phyloP scores from a whole-genome alignment of 352 stramenopile genomes.

The Thalassiosira hispida region DNA sequence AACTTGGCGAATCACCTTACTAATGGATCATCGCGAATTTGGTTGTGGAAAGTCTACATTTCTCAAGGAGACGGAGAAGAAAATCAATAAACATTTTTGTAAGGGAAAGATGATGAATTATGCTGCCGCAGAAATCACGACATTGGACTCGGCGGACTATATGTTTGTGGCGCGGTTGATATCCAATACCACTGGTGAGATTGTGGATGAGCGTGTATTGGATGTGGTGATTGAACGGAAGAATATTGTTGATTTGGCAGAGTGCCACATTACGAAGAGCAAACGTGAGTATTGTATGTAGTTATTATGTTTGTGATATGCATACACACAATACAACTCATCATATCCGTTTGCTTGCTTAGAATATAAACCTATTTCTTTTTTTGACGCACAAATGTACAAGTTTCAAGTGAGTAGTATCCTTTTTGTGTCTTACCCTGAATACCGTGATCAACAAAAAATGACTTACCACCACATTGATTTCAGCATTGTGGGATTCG shows the following conservation, averaged over 20 bases:
- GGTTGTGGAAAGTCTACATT: constrained; percentile 28
- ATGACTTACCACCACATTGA: background rate
- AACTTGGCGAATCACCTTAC: constrained; percentile 28
- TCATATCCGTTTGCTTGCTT: background rate
- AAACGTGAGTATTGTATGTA: constrained; percentile 17
- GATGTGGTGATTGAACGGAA: constrained; percentile 43
- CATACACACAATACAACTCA: background rate
- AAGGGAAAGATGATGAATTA: background rate
- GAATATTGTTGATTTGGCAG: constrained; percentile 23
- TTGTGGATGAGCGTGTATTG: constrained; percentile 42
- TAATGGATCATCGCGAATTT: constrained; percentile 54
- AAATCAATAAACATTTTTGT: constrained; percentile 39
- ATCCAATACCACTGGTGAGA: constrained; percentile 31
- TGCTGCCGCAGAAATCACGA: constrained; percentile 24
- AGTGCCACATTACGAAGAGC: constrained; percentile 25
- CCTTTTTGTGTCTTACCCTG: too few species aligned
- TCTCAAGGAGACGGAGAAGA: constrained; percentile 20
- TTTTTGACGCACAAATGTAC: constrained; percentile 47
- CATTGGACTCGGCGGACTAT: constrained; percentile 37
- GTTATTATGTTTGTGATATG: background rate
- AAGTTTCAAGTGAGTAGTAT: constrained; percentile 10
- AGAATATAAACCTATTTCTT: constrained; percentile 32
- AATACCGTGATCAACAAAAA: too few species aligned
- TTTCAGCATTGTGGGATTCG: constrained; percentile 35
- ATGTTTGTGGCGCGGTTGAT: constrained; percentile 44